phyloP scores from a whole-genome alignment of 2,329 filamentous ascomycete species.

The Cytospora paraplurivora region DNA sequence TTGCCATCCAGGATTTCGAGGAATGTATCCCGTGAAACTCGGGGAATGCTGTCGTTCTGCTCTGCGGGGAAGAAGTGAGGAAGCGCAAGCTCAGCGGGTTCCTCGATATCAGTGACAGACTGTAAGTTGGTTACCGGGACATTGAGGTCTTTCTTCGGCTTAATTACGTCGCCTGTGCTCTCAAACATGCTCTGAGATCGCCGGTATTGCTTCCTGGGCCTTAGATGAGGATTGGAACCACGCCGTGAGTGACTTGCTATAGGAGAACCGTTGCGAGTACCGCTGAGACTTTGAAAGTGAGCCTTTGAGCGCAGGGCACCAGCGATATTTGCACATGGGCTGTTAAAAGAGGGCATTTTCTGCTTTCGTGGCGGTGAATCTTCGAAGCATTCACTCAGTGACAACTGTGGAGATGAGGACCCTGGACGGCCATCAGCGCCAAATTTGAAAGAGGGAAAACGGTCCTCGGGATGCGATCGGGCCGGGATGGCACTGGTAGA shows the following conservation, averaged over 20 bases:
- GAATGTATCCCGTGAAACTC: constrained; percentile 81
- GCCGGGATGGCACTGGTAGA: constrained; percentile 67
- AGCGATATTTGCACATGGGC: constrained; percentile 56
- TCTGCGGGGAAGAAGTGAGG: constrained; percentile 84
- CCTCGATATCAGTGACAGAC: constrained; percentile 83
- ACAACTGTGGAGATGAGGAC: constrained; percentile 62
- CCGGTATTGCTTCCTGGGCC: constrained; percentile 85
- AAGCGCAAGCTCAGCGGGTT: constrained; percentile 70
- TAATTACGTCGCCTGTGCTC: constrained; percentile 83
- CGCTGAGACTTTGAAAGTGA: constrained; percentile 61
- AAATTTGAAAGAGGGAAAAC: constrained; percentile 76
- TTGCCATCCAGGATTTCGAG: constrained; percentile 86
- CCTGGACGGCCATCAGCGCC: constrained; percentile 49
- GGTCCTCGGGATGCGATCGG: constrained; percentile 63
- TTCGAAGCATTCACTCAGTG: constrained; percentile 78
- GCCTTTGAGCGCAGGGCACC: constrained; percentile 60
- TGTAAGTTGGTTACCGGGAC: constrained; percentile 57
- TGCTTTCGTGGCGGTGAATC: constrained; percentile 76
- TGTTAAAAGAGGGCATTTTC: constrained; percentile 62
- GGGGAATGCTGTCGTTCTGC: constrained; percentile 81
- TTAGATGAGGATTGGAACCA: constrained; percentile 68
- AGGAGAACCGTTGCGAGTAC: constrained; percentile 73
- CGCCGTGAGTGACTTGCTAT: constrained; percentile 71
- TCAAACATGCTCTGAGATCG: constrained; percentile 98
- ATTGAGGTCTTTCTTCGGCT: constrained; percentile 67